Conservation (phyloP, 2,329 filamentous ascomycete genomes). For the Calonectria naviculata region DNA sequence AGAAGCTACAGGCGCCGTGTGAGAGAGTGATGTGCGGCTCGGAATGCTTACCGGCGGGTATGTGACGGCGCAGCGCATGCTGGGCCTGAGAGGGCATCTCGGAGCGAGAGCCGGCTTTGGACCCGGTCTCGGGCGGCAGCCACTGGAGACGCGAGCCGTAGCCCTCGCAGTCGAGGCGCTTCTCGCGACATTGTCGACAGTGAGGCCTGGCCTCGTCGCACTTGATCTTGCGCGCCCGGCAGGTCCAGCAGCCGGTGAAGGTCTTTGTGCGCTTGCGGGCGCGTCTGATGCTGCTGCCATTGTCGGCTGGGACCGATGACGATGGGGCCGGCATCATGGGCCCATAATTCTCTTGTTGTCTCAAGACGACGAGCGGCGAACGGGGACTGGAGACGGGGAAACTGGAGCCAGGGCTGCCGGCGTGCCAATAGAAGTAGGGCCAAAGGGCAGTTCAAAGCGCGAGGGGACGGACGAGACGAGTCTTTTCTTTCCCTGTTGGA, state of each 20-base stretch:
- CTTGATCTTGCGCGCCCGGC: conserved; percentile 37
- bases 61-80: conserved; percentile 16
- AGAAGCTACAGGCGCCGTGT: not conserved
- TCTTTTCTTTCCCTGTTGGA: not conserved
- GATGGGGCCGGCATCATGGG: conserved; percentile 9
- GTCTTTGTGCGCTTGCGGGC: conserved; percentile 39
- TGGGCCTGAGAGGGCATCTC: conserved; percentile 12
- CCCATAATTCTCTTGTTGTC: not conserved
- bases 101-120: not conserved
- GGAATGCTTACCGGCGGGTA: conserved; percentile 22
- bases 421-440: not conserved
- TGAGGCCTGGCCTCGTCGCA: conserved; percentile 36
- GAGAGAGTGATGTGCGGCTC: not conserved
- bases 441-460: conserved; percentile 16
- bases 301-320: not conserved
- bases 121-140: conserved; percentile 16
- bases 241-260: conserved; percentile 39
- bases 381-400: not conserved
- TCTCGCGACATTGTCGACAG: conserved; percentile 35
- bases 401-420: not conserved
- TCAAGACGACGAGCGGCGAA: not conserved
- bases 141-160: conserved; percentile 45
- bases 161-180: conserved; percentile 44
- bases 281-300: not conserved
- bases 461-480: not conserved